Evolutionary conservation across 2,329 filamentous ascomycete species (phyloP).

Genomic region (Pseudogymnoascus sp.): DNA sequence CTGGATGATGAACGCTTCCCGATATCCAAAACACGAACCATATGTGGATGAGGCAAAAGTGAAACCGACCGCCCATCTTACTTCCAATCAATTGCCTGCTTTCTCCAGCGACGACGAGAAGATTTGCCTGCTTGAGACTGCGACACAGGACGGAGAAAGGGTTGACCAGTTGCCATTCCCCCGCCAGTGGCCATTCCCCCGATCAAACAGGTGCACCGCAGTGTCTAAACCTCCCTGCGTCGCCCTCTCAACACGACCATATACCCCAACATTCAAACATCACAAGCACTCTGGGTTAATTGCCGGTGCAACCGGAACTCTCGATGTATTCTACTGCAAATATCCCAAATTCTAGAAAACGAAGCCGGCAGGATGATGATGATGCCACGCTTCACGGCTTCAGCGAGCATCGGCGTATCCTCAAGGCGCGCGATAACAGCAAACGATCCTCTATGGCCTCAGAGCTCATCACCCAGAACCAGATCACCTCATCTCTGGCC

Average conservation of each 20-base stretch:
- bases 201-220: neutral
- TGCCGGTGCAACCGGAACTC: neutral
- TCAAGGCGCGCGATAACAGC: slow-evolving; percentile 4
- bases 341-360: neutral
- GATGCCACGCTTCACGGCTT: slow-evolving; percentile 20
- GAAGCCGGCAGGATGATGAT: slow-evolving; percentile 19
- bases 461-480: slow-evolving; percentile 11
- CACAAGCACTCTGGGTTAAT: neutral
- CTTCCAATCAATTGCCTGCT: neutral
- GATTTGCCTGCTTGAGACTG: neutral
- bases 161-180: neutral
- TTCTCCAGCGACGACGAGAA: neutral
- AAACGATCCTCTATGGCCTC: neutral
- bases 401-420: slow-evolving; percentile 23
- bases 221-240: neutral
- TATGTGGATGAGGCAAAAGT: neutral
- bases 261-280: neutral
- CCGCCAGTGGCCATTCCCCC: neutral
- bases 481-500: slow-evolving; percentile 16
- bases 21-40: neutral
- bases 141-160: neutral
- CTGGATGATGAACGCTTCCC: slow-evolving; percentile 1
- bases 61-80: neutral
- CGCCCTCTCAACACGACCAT: neutral
- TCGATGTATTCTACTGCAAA: neutral